These are phyloP conservation scores for Ophiocordyceps camponoti-floridani DNA, from an alignment of 2,329 filamentous ascomycete genomes.

Conservation along the genomic window DNA sequence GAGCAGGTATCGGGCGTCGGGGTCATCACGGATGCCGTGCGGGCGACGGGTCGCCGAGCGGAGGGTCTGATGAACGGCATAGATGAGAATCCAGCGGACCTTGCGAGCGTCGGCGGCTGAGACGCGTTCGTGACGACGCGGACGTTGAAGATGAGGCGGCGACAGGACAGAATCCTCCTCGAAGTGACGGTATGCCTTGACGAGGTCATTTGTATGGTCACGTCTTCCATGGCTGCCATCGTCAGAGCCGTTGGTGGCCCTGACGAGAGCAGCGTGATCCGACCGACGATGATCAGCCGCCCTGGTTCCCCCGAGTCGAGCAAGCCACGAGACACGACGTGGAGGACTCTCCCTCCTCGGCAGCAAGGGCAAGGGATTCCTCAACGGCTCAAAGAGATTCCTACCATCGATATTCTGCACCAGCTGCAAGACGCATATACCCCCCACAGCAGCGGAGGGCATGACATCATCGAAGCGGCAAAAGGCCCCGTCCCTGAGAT, in stretches of 20 bases:
- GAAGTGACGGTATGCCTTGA: constrained; percentile 51
- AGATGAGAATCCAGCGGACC: constrained; percentile 62
- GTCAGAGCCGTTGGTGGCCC: constrained; percentile 23
- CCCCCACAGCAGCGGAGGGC: constrained; percentile 39
- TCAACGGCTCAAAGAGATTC: constrained; percentile 39
- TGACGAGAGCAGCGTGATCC: constrained; percentile 32
- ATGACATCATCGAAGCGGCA: constrained; percentile 25
- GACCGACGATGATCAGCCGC: constrained; percentile 26
- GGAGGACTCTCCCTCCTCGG: constrained; percentile 8
- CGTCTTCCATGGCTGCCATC: constrained; percentile 9
- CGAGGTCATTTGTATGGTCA: constrained; percentile 32
- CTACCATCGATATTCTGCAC: constrained; percentile 47
- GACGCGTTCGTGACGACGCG: constrained; percentile 35
- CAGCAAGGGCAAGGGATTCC: constrained; percentile 48
- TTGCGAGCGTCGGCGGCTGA: constrained; percentile 50
- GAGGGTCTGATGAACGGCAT: constrained; percentile 56
- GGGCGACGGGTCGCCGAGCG: constrained; percentile 44
- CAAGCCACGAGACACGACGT: constrained; percentile 23
- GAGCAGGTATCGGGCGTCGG: constrained; percentile 38
- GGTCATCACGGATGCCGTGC: constrained; percentile 38
- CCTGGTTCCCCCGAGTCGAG: constrained; percentile 20
- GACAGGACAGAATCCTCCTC: constrained; percentile 39
- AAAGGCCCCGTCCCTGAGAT: constrained; percentile 46
- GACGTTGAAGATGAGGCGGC: constrained; percentile 20
- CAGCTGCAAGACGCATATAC: constrained; percentile 52